phyloP scores from a whole-genome alignment of 768 basidiomycete genomes.

The Podaxis sp. region DNA sequence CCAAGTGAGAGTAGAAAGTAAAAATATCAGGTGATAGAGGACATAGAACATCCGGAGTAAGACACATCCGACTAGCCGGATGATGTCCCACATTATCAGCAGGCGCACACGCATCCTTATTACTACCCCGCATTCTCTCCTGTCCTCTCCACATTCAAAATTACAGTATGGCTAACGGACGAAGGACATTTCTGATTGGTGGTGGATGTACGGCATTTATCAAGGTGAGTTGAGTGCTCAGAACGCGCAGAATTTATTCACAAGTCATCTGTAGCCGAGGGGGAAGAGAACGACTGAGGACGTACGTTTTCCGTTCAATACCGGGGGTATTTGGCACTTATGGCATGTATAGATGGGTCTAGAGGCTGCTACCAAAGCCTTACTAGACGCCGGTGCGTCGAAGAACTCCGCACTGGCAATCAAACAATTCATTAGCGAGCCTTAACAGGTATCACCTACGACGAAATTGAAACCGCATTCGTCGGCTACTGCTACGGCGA shows the following conservation, averaged over 20 bases:
- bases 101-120: not conserved
- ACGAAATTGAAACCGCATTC: slow-evolving; percentile 67
- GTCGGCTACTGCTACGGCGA: slow-evolving; percentile 83
- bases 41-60: not conserved
- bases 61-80: slow-evolving; percentile 2
- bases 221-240: slow-evolving; percentile 48
- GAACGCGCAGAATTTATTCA: slow-evolving; percentile 11
- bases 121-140: not conserved
- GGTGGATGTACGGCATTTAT: slow-evolving; percentile 77
- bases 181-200: slow-evolving; percentile 65
- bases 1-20: not conserved
- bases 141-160: not conserved
- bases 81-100: not conserved
- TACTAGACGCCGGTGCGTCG: slow-evolving; percentile 73
- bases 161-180: slow-evolving; percentile 34
- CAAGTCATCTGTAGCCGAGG: slow-evolving; percentile 49
- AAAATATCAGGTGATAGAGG: not conserved
- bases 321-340: not conserved
- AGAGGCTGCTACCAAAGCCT: slow-evolving; percentile 84
- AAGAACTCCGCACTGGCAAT: not conserved
- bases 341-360: slow-evolving; percentile 66
- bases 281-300: slow-evolving; percentile 69
- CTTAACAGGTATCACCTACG: slow-evolving; percentile 74
- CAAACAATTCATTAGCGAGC: not conserved
- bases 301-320: slow-evolving; percentile 36